Evolutionary conservation across 805 yeast genomes (phyloP), one percentile per base, ranked within the genome.

Genomic region (Candida sonorensis): DNA sequence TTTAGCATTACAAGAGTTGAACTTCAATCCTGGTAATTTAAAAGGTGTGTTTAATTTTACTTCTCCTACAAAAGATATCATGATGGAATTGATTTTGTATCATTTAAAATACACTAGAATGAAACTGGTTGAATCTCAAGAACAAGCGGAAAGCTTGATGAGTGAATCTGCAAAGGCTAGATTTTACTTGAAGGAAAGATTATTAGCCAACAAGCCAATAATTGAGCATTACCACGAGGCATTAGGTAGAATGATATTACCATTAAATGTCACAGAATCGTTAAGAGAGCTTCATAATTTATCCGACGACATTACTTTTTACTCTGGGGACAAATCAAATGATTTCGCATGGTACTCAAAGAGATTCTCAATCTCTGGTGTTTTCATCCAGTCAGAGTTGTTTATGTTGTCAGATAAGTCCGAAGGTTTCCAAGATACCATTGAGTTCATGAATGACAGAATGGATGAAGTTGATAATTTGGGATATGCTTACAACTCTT

Each of bases 331-430:
- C 51, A 50, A 57, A 33, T 72, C 92, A 14, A 77, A 77, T 42
- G 95, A 86, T 55, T 78, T 82, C 53, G 81, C 85, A 4, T 90
- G 98, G 98, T 90, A 90, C 56, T 65, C 94, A n/a, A 83, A 87
- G 51, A 66, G 98, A 42, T 61, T 81, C 11, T 70, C 82, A 7
- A 52, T 90, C 11, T 70, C 83, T 16, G 66, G 81, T 2, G 69
- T 81, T 2, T 85, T 83, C 54, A 81, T 82, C 3, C 72, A 80
- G 23, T 62, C 81, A 24, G 97, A 90, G 55, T 60, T 85, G 40
- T 85, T 73, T 61, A 81, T 81, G 92, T 62, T 84, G 27, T 79
- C 72, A 44, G 97, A 90, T 55, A 64, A 62, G 15, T 77, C 90
- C 14, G 47, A 51, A 2, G 69, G 60, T 19, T 81, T 63, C 46